Base-by-base conservation (phyloP, 345 rosid species). In the Kandelia obovata region DNA sequence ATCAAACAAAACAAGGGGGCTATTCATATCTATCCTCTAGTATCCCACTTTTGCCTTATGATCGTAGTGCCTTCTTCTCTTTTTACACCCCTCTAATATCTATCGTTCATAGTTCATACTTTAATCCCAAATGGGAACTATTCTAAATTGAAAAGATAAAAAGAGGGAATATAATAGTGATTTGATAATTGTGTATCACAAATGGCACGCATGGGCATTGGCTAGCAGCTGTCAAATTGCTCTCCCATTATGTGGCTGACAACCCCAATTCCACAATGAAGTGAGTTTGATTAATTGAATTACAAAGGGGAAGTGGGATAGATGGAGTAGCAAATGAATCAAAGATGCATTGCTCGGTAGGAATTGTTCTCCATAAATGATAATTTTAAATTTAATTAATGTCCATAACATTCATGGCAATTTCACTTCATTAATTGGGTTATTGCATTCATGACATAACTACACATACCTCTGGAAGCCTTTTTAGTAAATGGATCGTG, bases 191-290 rank as follows among this genome's bases (percentile, higher is more conserved):
- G 27, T 21, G 26, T 5, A 6, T 30, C 17, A 55, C 23, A 30
- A 2, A 20, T 53, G 56, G n/a, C 4, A n/a, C 62, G 58, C 70
- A 34, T 46, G 62, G 61, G 7, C 49, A 67, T 21, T 15, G n/a
- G 51, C 39, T n/a, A 35, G 73, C 58, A 67, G 65, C 62, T 9
- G 28, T 62, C 68, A 49, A 59, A 69, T 55, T 66, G 73, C 53
- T 64, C 30, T 32, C 58, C 34, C 3, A 51, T 26, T 53, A 8
- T 64, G 64, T 61, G 69, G 71, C 32, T 51, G 59, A 26, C 74
- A 65, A 21, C 1, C 76, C 58, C 65, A 35, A 47, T 67, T 25
- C 68, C 70, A 68, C 34, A 5, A 61, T 15, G 4, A 55, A 32
- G 60, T 47, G 61, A 47, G 61, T 34, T 46, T 67, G 17, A 11